A percentile compares a stretch with the other conserved stretches of the same genome.
phyloP scores from a whole-genome alignment of 176 grass and related monocot genomes.

The Alloteropsis semialata region DNA sequence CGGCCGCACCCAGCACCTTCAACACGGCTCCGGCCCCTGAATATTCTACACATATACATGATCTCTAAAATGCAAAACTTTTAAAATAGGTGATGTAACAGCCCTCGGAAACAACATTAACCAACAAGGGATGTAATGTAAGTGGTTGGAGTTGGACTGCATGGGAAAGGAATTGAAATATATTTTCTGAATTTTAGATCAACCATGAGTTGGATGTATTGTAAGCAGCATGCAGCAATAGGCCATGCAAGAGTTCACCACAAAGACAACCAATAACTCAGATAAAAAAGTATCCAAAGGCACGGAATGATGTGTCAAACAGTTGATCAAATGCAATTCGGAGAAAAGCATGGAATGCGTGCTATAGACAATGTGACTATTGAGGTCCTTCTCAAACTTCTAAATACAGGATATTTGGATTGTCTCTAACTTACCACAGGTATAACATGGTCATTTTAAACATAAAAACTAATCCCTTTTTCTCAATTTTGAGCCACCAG shows the following conservation, averaged over 20 bases:
- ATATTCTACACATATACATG: no score
- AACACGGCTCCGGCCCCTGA: no score
- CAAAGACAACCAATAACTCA: background rate
- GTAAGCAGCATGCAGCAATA: background rate
- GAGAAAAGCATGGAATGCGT: background rate
- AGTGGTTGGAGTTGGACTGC: background rate
- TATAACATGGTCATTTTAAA: background rate
- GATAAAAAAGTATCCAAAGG: background rate
- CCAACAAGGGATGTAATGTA: background rate
- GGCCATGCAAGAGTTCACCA: background rate
- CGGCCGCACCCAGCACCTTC: no score
- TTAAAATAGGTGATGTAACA: no score
- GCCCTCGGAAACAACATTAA: background rate
- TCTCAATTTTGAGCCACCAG: background rate
- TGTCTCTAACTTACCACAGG: background rate
- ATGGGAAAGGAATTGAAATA: background rate
- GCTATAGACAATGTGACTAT: background rate
- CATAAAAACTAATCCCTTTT: background rate
- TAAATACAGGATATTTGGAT: background rate
- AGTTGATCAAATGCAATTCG: background rate
- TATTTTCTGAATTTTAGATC: background rate
- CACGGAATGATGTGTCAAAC: background rate
- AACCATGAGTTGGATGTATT: background rate
- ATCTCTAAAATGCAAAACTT: no score
- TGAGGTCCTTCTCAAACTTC: background rate